Evolutionary conservation across 2,329 filamentous ascomycete species (phyloP).

Genomic region (Shiraia sp.): DNA sequence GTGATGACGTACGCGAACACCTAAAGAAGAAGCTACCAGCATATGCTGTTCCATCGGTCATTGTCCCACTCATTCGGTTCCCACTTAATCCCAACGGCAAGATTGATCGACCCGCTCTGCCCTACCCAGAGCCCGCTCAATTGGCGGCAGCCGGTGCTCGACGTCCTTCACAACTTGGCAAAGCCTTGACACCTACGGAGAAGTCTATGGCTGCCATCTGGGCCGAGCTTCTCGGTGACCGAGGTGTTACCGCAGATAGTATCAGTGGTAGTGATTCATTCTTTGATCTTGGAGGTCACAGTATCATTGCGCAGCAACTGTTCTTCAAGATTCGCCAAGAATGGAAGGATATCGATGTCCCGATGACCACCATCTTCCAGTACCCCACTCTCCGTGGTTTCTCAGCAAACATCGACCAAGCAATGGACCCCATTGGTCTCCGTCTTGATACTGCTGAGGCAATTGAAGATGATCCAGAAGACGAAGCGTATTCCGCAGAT

Average conservation of each 20-base stretch:
- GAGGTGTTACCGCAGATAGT: conserved; percentile 67
- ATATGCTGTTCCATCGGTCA: conserved; percentile 75
- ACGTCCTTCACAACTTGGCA: conserved; percentile 49
- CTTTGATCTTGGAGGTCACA: conserved; percentile 81
- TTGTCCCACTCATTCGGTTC: conserved; percentile 72
- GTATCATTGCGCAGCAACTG: conserved; percentile 79
- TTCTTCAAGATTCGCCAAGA: conserved; percentile 70
- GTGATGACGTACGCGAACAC: conserved; percentile 65
- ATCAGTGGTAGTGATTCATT: conserved; percentile 68
- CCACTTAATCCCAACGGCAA: conserved; percentile 70
- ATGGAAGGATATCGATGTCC: conserved; percentile 66
- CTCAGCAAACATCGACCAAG: conserved; percentile 56
- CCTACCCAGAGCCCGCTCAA: conserved; percentile 77
- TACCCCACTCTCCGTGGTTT: conserved; percentile 65
- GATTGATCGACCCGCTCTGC: conserved; percentile 76
- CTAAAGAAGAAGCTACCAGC: conserved; percentile 72
- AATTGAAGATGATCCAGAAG: conserved; percentile 52
- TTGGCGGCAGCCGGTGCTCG: conserved; percentile 61
- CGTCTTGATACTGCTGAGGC: conserved; percentile 46
- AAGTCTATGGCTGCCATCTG: conserved; percentile 71
- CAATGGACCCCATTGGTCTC: conserved; percentile 54
- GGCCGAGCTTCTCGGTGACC: conserved; percentile 66
- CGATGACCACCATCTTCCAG: conserved; percentile 72
- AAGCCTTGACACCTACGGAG: conserved; percentile 62
- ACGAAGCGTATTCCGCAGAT: conserved; percentile 58